These are phyloP conservation scores for Pseudopyrenochaeta lycopersici DNA, from an alignment of 2,329 filamentous ascomycete genomes.

Conservation along the genomic window DNA sequence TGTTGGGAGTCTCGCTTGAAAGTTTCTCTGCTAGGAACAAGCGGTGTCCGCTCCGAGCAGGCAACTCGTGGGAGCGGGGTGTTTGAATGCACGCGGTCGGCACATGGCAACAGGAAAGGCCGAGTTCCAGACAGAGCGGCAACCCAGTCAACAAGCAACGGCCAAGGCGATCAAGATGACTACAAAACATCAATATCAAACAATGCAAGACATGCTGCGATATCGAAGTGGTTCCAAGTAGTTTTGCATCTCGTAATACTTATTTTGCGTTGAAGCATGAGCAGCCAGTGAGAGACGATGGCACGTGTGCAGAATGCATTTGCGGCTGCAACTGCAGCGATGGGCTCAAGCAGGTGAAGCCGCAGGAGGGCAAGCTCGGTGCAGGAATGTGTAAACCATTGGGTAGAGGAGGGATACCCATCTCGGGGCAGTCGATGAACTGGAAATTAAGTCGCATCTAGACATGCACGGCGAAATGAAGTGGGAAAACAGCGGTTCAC, in stretches of 20 bases:
- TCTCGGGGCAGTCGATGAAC: slow-evolving; percentile 13
- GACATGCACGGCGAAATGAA: slow-evolving; percentile 37
- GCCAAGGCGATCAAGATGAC: too few species aligned
- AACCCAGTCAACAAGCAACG: neutral
- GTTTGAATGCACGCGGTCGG: slow-evolving; percentile 1
- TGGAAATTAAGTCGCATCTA: slow-evolving; percentile 23
- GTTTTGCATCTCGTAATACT: slow-evolving; percentile 23
- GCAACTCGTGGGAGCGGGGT: slow-evolving; percentile 15
- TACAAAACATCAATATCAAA: too few species aligned
- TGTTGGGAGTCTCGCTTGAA: slow-evolving; percentile 4
- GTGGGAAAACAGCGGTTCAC: slow-evolving; percentile 38
- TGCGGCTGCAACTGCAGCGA: slow-evolving; percentile 25
- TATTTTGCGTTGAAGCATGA: neutral
- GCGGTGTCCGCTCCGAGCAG: slow-evolving; percentile 17
- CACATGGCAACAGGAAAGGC: slow-evolving; percentile 14
- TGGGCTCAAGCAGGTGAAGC: slow-evolving; percentile 31
- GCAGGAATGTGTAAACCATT: slow-evolving; percentile 28
- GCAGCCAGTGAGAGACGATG: slow-evolving; percentile 3
- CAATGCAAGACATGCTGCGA: neutral
- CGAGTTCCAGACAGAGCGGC: slow-evolving; percentile 1
- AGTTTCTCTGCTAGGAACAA: slow-evolving; percentile 12
- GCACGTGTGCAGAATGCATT: slow-evolving; percentile 13
- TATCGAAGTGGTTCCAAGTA: neutral
- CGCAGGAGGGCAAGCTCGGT: slow-evolving; percentile 29
- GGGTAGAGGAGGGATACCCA: slow-evolving; percentile 14